Base-by-base conservation (phyloP, 768 basidiomycete genomes). In the Suillus lakei region DNA sequence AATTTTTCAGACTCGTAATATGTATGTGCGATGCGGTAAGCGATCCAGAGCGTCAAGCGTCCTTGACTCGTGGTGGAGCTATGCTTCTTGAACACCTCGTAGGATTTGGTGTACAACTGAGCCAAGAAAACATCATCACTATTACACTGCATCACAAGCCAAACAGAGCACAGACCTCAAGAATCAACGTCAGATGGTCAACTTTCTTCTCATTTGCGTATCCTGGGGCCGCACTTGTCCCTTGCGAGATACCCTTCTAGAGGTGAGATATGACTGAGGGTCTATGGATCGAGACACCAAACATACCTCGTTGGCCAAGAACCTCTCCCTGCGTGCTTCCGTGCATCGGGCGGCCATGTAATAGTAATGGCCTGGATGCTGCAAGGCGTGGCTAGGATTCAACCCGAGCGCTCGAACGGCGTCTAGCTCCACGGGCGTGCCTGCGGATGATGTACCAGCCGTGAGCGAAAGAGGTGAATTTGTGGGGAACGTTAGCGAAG, bases 51-150 rank as follows among this genome's bases (percentile, higher is more conserved):
- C 0, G 94, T 95, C 67, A 95, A 78, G 12, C 96, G 87, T 3
- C 88, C 87, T 68, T 92, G 93, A n/a, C 83, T 85, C 23, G 79
- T 72, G 41, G 79, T 68, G 1, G 85, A 77, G 50, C 80, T 82
- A 71, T 92, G 86, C 69, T 88, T 90, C 80, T 97, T 98, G 82
- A 98, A 95, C 13, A 95, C 75, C 69, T 97, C 94, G 77, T 99
- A 99, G 2, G 98, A 84, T 72, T 96, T 95, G 8, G 95, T 98
- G 73, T 95, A 96, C 2, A 99, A 84, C 94, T 96, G 62, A 53
- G 39, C n/a, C 21, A 4, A 48, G 36, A 66, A 64, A 51, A 55
- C 44, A 51, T 66, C n/a, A 58, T 23, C 26, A 62, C 28, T 58
- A 51, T 71, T 32, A 65, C 23, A 36, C 10, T 61, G 16, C 3